Base-by-base conservation (phyloP, 768 basidiomycete species). In the Megacollybia marginata region DNA sequence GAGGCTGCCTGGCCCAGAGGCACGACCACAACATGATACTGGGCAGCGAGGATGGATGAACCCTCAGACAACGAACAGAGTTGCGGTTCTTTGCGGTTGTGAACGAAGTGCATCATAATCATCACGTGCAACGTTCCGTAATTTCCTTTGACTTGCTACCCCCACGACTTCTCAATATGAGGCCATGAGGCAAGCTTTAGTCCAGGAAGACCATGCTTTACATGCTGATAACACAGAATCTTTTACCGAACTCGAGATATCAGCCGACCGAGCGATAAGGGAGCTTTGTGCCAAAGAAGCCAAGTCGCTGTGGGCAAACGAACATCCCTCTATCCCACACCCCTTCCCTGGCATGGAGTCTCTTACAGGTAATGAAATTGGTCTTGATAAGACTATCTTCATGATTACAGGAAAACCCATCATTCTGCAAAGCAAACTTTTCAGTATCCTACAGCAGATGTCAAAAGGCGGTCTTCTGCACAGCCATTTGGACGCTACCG, bases 321-420 rank as follows among this genome's bases (percentile, higher is more conserved):
- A 81, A 19, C 68, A 77, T 52, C 69, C 74, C 12, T 71, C 71
- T 4, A 68, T 80, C 42, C 76, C 73, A 4, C 79, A 87, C 55
- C 70, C 80, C 1, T 88, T 85, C 54, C 85, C 85, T 18, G 87
- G 87, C 40, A 87, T 88, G 84, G 83, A 80, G 55, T 89, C 88
- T 56, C 64, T 88, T 53, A 87, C 82, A 40, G 83, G 84, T 82
- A 2, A 28, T 28, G 6, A 51, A 35, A 56, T 3, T 42, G 43
- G 34, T 42, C 4, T 9, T 15, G 6, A 5, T 16, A 33, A 20
- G 23, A 12, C 12, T 23, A 35, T 36, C 32, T 33, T 7, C 48
- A 47, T 36, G 19, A 33, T 4, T 46, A 23, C 55, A 82, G 80
- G 80, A 38, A 76, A 73, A 57, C 62, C 58, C 42, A 72, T 82